phyloP scores from a whole-genome alignment of 2,329 filamentous ascomycete species.

The Sclerotinia borealis region DNA sequence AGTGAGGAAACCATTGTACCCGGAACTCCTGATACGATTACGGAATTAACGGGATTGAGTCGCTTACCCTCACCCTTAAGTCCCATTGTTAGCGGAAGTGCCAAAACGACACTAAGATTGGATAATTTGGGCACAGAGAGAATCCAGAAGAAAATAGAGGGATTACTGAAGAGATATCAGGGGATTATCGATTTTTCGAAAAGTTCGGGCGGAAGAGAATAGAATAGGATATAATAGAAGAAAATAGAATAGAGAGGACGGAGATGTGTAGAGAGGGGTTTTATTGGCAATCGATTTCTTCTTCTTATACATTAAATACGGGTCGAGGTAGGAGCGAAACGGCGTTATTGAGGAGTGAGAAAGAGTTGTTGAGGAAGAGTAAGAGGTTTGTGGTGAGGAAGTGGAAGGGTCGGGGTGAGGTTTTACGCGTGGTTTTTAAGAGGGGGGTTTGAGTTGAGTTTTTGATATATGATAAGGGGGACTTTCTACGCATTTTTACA shows the following conservation, averaged over 20 bases:
- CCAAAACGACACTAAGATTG: neutral
- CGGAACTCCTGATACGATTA: neutral
- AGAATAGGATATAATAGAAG: too few species aligned
- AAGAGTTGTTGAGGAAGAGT: neutral
- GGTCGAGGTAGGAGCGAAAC: neutral
- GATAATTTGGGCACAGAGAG: neutral
- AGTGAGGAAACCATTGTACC: slow-evolving; percentile 6
- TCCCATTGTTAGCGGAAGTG: neutral
- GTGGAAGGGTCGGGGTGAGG: neutral
- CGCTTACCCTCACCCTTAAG: neutral
- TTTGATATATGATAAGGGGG: too few species aligned
- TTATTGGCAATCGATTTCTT: slow-evolving; percentile 2
- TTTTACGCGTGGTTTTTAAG: neutral
- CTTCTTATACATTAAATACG: neutral
- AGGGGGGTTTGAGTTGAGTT: neutral
- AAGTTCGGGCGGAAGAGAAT: neutral
- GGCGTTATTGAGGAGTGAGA: neutral
- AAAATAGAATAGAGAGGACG: too few species aligned
- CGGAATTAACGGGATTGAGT: neutral
- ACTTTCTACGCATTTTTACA: too few species aligned
- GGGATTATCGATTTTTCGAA: neutral
- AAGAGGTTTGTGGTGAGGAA: neutral
- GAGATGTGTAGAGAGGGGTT: slow-evolving; percentile 4
- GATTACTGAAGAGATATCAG: neutral
- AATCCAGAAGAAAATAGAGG: neutral